phyloP scores from a whole-genome alignment of 73 alveolate genomes.

The Paramecium octaurelia region DNA sequence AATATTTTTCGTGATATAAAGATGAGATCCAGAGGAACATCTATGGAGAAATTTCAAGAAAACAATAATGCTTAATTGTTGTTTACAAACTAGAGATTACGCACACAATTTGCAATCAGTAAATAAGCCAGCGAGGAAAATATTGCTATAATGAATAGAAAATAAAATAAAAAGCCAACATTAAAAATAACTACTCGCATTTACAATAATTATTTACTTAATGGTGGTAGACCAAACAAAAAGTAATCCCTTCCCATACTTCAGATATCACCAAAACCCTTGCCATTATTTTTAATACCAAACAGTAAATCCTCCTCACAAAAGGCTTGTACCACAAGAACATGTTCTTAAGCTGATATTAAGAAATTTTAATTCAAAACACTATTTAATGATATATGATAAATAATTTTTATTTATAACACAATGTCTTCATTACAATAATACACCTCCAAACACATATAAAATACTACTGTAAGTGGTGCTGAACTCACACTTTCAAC shows the following conservation, averaged over 20 bases:
- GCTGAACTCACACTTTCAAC: background rate
- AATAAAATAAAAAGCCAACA: background rate
- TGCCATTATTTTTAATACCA: background rate
- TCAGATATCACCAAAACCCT: background rate
- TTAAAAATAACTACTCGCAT: background rate
- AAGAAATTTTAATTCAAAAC: slow-evolving; percentile 26
- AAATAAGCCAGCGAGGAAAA: background rate
- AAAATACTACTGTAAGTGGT: background rate
- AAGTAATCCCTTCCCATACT: background rate
- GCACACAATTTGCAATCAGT: background rate
- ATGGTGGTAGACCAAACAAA: background rate
- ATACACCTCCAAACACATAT: background rate
- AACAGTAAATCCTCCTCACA: background rate
- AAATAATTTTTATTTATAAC: background rate
- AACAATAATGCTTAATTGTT: background rate
- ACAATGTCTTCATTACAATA: background rate
- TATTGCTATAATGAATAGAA: background rate
- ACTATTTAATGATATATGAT: slow-evolving; percentile 16
- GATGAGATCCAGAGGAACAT: background rate
- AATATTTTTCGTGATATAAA: background rate
- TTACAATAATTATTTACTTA: background rate
- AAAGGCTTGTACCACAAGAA: background rate
- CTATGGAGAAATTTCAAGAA: background rate
- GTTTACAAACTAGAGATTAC: slow-evolving; percentile 4
- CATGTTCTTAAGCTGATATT: background rate